Evolutionary conservation across 805 yeast genomes (phyloP), one percentile per base, ranked within the genome.

Genomic region (Wickerhamomyces rabaulensis): DNA sequence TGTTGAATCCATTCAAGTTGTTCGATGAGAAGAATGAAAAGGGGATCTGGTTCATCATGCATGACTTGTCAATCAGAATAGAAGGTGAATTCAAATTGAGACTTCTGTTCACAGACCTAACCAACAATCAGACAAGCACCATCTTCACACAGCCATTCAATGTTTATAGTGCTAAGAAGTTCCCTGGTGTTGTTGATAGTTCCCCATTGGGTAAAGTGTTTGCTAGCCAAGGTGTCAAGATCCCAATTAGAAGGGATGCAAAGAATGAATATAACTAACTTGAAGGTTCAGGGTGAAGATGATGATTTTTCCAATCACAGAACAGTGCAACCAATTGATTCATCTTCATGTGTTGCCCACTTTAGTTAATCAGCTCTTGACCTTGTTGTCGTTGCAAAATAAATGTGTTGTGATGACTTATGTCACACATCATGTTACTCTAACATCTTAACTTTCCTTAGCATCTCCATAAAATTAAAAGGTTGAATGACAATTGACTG

Each of bases 111-210:
- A 64, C 66, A 26, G 65, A 70, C 43, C 53, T 71, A 42, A 51
- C 47, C 40, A 45, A 49, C 1, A 49, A 49, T 39, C 23, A 17
- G 9, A 22, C 56, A 27, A 50, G 50, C 5, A 42, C 45, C 23
- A 44, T 43, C 22, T 70, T 64, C 48, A 66, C 70, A 13, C 60
- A 65, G 9, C 49, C 57, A 4, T 70, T 71, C 57, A 58, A 55
- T 36, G 74, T 70, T 4, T 71, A 63, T 49, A 65, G 71, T 31
- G 75, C 76, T 0, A 71, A 71, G 49, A 66, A 63, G 52, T 71
- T 70, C 49, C 76, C 76, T 2, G 76, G 76, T 6, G 76, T 71
- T 17, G 68, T 68, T 39, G 74, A 71, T 39, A 59, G 69, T 29
- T 65, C 71, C 2, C 61, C 65, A 2, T 57, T 71, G 27, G 69